Percentiles rank a stretch among this genome's conserved stretches.
phyloP scores from a whole-genome alignment of 169 alveolate genomes.

The Cryptosporidium viatorum region DNA sequence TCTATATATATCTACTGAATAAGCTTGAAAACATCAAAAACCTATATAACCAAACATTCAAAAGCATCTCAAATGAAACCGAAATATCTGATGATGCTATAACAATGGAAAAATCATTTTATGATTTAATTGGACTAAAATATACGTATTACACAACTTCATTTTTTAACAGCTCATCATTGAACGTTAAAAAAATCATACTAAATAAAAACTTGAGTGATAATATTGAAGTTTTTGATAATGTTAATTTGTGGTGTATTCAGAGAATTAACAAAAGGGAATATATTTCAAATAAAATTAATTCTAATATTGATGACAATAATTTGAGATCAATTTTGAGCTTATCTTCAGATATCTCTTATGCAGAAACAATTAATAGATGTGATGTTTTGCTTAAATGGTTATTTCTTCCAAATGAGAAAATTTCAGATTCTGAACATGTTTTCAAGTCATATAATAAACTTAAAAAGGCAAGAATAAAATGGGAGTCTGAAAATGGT shows the following conservation, averaged over 20 bases:
- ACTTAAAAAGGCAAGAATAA: slow-evolving; percentile 10
- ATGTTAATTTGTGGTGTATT: not conserved
- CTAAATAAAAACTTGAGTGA: not conserved
- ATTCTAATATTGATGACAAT: not conserved
- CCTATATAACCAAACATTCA: not conserved
- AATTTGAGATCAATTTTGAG: not conserved
- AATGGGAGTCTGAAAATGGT: not conserved
- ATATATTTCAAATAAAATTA: not conserved
- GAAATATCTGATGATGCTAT: slow-evolving; percentile 4
- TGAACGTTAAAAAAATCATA: not conserved
- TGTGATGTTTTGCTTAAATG: slow-evolving; percentile 16
- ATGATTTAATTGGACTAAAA: slow-evolving; percentile 36
- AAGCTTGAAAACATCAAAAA: not conserved
- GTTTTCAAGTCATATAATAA: slow-evolving; percentile 1
- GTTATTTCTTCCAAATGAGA: slow-evolving; percentile 26
- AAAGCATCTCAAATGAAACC: not conserved
- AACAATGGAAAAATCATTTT: slow-evolving; percentile 2
- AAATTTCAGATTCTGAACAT: not conserved
- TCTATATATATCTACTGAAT: not conserved
- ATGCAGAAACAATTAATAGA: not conserved
- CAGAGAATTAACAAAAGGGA: slow-evolving; percentile 2
- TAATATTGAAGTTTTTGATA: not conserved
- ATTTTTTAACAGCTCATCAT: not conserved
- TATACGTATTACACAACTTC: slow-evolving; percentile 27
- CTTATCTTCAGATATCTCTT: not conserved